phyloP scores from a whole-genome alignment of 352 stramenopile species.

The Phytophthora sansomeana region DNA sequence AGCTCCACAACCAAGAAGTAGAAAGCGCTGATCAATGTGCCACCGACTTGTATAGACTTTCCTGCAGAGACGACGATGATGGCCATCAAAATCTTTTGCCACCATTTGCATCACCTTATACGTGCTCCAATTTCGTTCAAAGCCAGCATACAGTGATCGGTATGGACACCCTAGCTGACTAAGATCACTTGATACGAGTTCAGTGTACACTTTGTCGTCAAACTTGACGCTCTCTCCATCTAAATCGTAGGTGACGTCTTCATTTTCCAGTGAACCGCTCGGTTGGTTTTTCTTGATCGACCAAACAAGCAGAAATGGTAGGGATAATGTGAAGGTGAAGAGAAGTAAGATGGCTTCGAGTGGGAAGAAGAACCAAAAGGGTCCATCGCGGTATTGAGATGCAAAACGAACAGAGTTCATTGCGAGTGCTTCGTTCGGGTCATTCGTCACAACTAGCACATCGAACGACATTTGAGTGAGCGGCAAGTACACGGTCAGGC shows the following conservation, averaged over 20 bases:
- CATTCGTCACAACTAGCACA: slow-evolving; percentile 11
- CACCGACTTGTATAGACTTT: slow-evolving; percentile 14
- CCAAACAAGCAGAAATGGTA: slow-evolving; percentile 38
- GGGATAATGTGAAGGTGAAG: slow-evolving; percentile 40
- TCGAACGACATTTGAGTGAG: slow-evolving; percentile 49
- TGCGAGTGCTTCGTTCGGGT: slow-evolving; percentile 6
- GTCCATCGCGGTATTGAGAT: slow-evolving; percentile 9
- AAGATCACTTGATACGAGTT: slow-evolving; percentile 40
- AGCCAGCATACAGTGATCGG: slow-evolving; percentile 55
- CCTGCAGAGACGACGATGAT: slow-evolving; percentile 30
- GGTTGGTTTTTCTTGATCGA: slow-evolving; percentile 48
- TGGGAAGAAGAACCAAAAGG: slow-evolving; percentile 35
- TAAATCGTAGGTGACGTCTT: slow-evolving; percentile 46
- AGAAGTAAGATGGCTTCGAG: slow-evolving; percentile 32
- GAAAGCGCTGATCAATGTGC: slow-evolving; percentile 28
- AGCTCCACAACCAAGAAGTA: slow-evolving; percentile 39
- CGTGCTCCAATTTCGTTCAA: slow-evolving; percentile 51
- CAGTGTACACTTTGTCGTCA: slow-evolving; percentile 52
- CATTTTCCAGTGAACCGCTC: slow-evolving; percentile 41
- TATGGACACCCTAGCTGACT: slow-evolving; percentile 52
- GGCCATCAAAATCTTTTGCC: slow-evolving; percentile 51
- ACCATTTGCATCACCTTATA: slow-evolving; percentile 58
- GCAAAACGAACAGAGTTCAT: slow-evolving; percentile 6
- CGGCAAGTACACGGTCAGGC: slow-evolving; percentile 49
- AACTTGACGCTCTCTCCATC: slow-evolving; percentile 46